A percentile compares a stretch with the other conserved stretches of the same genome.
These are phyloP conservation scores for Meredithiella fracta DNA, from an alignment of 2,329 filamentous ascomycete genomes.

Conservation along the genomic window DNA sequence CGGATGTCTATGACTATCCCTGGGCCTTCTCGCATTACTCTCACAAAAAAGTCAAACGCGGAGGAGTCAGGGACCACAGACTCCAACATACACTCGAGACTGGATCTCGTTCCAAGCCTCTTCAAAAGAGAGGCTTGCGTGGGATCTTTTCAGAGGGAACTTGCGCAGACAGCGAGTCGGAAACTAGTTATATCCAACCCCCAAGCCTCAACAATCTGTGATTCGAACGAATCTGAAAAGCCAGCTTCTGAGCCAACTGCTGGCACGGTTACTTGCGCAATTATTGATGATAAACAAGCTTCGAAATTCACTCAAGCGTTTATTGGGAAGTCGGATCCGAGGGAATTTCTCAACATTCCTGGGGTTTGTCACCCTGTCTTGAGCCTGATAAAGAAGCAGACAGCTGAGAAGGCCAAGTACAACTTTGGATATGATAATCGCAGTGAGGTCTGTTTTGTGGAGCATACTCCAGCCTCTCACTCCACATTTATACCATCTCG, in stretches of 20 bases:
- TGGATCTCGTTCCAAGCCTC: neutral
- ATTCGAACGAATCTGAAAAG: too few species aligned
- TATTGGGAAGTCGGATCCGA: neutral
- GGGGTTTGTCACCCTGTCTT: neutral
- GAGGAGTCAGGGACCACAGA: too few species aligned
- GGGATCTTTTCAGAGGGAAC: neutral
- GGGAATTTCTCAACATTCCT: conserved; percentile 4
- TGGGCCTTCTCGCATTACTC: neutral
- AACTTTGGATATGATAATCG: neutral
- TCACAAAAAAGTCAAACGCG: neutral
- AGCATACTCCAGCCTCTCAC: neutral
- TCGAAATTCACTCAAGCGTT: neutral
- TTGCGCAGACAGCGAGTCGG: neutral
- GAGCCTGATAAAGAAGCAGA: neutral
- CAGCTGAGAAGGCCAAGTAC: neutral
- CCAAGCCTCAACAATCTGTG: neutral
- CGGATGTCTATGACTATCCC: neutral
- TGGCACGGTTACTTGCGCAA: too few species aligned
- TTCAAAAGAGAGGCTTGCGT: neutral
- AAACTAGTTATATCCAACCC: neutral
- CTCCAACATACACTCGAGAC: too few species aligned
- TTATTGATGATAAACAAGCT: too few species aligned
- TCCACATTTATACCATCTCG: neutral
- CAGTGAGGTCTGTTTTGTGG: neutral
- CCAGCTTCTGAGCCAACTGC: too few species aligned